A percentile compares a stretch with the other conserved stretches of the same genome.
These are phyloP conservation scores for Colletotrichum endophyticum DNA, from an alignment of 2,329 filamentous ascomycete genomes.

Conservation along the genomic window DNA sequence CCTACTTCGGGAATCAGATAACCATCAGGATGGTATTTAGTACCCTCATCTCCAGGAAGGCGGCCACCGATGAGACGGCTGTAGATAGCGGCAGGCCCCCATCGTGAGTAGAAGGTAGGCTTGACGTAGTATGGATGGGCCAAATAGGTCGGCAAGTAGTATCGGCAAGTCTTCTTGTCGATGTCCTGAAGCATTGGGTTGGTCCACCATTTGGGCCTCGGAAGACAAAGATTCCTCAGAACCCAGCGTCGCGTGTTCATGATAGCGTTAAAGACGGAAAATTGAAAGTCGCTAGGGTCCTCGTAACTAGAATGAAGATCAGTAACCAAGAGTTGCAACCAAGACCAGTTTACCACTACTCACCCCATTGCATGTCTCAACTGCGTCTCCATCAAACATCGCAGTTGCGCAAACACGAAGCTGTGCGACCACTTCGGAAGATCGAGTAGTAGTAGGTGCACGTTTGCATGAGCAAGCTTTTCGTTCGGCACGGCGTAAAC, in stretches of 20 bases:
- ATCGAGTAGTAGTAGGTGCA: not conserved
- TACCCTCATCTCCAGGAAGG: constrained; percentile 50
- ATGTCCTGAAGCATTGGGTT: constrained; percentile 34
- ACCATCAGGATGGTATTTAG: constrained; percentile 52
- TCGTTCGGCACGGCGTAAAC: constrained; percentile 28
- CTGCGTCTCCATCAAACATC: constrained; percentile 1
- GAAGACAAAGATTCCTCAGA: constrained; percentile 53
- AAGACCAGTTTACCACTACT: not conserved
- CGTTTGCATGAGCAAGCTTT: constrained; percentile 1
- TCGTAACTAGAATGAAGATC: not conserved
- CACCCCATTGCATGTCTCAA: constrained; percentile 4
- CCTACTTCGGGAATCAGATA: constrained; percentile 38
- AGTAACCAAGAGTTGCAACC: not conserved
- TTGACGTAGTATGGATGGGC: constrained; percentile 59
- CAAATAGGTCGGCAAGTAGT: constrained; percentile 45
- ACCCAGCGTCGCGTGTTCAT: constrained; percentile 48
- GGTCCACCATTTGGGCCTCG: constrained; percentile 39
- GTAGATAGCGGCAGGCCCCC: constrained; percentile 48
- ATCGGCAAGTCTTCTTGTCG: constrained; percentile 42
- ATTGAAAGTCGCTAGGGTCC: not conserved
- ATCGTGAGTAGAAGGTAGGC: constrained; percentile 51
- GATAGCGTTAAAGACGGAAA: constrained; percentile 18
- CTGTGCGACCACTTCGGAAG: not conserved
- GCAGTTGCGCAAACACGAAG: not conserved
- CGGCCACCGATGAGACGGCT: constrained; percentile 49